Conservation (phyloP, 352 stramenopile genomes). For the Phytopythium delawarense region DNA sequence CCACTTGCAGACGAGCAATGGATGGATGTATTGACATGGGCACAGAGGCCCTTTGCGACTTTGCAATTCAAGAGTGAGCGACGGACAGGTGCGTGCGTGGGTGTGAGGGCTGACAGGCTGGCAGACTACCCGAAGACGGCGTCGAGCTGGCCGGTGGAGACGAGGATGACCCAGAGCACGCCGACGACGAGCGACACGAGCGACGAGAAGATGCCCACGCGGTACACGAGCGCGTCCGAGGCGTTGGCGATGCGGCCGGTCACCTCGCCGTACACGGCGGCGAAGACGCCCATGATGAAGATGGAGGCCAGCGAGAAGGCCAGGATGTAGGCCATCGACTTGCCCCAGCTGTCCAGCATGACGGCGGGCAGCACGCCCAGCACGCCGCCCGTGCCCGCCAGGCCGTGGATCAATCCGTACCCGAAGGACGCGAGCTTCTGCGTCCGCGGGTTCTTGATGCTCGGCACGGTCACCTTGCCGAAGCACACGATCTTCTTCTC, state of each 20-base stretch:
- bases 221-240: slow-evolving; percentile 36
- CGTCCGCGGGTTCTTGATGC: slow-evolving; percentile 44
- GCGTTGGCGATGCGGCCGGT: slow-evolving; percentile 36
- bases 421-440: slow-evolving; percentile 53
- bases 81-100: background rate
- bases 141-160: slow-evolving; percentile 42
- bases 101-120: background rate
- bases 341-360: slow-evolving; percentile 54
- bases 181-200: slow-evolving; percentile 52
- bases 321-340: slow-evolving; percentile 68
- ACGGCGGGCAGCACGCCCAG: slow-evolving; percentile 79
- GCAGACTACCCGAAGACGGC: slow-evolving; percentile 29
- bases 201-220: slow-evolving; percentile 54
- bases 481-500: slow-evolving; percentile 28
- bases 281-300: slow-evolving; percentile 86
- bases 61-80: background rate
- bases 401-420: slow-evolving; percentile 73
- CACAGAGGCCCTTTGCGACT: background rate
- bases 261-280: slow-evolving; percentile 61
- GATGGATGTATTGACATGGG: background rate
- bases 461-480: slow-evolving; percentile 25
- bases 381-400: slow-evolving; percentile 52
- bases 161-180: slow-evolving; percentile 56
- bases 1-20: background rate
- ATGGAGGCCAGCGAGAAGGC: slow-evolving; percentile 84